Evolutionary conservation across 257 asterid species (phyloP), one percentile per base, ranked within the genome.

Genomic region (Agastache rugosa): DNA sequence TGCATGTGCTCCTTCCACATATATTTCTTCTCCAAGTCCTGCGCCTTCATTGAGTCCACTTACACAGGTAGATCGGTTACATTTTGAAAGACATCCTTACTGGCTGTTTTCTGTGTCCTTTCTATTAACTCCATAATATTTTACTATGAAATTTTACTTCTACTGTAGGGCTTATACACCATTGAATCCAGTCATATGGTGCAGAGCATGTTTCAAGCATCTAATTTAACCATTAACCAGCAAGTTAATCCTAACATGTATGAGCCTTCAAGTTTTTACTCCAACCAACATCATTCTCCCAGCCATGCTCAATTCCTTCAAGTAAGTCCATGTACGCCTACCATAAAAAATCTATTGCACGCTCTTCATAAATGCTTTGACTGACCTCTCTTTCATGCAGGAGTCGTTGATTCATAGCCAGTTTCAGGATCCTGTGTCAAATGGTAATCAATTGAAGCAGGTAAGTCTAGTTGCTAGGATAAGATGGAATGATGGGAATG

Each of bases 281-380:
- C 88, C 75, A 82, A 71, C 78, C 89, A 83, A 25, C 87, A 80
- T 74, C 85, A 79, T 77, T 85, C 89, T 66, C 85, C 89, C 56
- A 67, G 71, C 78, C 86, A 85, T 72, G 71, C 86, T 56, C 92
- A 81, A 25, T 77, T 85, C 75, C 75, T 87, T 22, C 92, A 81
- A 85, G 92, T 85, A 70, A 79, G 75, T 72, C 76, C 77, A 71
- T 72, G 55, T 81, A 34, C 76, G 14, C 12, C 67, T 44, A 44
- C 69, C 61, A 35, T 72, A 11, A 0, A 6, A 62, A 51, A 42
- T 63, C 29, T 65, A 50, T 39, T 54, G 63, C 67, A 37, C 34
- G 7, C 60, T 37, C 39, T 19, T 64, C 14, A 39, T 35, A 44
- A 47, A 48, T 17, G 31, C 72, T 79, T 56, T 34, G 27, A 17